Percentiles rank a stretch among this genome's conserved stretches.
phyloP scores from a whole-genome alignment of 2,329 filamentous ascomycete genomes.

The Verticillium isaacii region DNA sequence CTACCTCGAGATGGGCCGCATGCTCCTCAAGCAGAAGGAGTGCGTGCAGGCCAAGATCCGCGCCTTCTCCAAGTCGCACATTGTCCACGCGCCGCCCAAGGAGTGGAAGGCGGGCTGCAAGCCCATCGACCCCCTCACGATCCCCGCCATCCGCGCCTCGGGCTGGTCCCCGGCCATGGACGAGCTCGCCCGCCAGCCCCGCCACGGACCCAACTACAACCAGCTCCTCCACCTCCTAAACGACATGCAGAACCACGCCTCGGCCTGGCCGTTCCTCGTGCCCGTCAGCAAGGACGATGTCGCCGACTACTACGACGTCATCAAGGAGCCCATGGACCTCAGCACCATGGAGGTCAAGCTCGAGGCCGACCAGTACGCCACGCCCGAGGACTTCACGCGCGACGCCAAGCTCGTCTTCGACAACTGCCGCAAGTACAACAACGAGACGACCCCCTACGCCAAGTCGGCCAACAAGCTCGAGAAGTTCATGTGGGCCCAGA shows the following conservation, averaged over 20 bases:
- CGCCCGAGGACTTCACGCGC: conserved; percentile 85
- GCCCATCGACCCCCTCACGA: conserved; percentile 78
- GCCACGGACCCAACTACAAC: conserved; percentile 94
- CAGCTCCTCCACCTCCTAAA: conserved; percentile 89
- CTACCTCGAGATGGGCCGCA: conserved; percentile 86
- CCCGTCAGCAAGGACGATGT: conserved; percentile 96
- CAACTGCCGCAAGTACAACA: conserved; percentile 96
- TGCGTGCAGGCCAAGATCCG: conserved; percentile 92
- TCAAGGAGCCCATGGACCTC: conserved; percentile 96
- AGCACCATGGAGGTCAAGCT: conserved; percentile 94
- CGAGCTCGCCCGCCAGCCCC: conserved; percentile 87
- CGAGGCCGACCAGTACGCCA: conserved; percentile 86
- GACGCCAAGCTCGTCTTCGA: conserved; percentile 88
- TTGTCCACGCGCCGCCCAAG: conserved; percentile 78
- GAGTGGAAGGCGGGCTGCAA: conserved; percentile 75
- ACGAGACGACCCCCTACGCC: conserved; percentile 88
- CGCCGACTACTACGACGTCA: conserved; percentile 97
- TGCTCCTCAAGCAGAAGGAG: conserved; percentile 97
- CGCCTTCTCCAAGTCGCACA: conserved; percentile 82
- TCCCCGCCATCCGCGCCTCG: conserved; percentile 83
- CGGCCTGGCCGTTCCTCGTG: conserved; percentile 90
- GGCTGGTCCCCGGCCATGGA: conserved; percentile 99
- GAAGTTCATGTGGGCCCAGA: conserved; percentile 93
- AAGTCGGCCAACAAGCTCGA: conserved; percentile 92
- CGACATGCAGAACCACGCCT: conserved; percentile 88